These are phyloP conservation scores for Saccharomycopsis malanga DNA, from an alignment of 805 yeast species.

Conservation along the genomic window DNA sequence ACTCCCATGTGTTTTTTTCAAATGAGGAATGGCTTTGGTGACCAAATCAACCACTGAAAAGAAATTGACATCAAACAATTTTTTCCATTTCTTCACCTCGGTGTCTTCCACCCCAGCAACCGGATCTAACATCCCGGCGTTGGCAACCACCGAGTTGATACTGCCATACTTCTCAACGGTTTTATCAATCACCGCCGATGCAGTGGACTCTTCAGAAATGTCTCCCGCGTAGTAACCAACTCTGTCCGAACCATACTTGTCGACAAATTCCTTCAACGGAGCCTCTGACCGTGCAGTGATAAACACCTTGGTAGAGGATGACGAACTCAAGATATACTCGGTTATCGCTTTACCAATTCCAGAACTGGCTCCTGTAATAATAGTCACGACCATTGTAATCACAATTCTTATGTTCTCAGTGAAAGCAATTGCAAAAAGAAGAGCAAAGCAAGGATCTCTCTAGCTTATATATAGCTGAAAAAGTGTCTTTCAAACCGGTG, in stretches of 20 bases:
- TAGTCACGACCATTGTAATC: constrained; percentile 26
- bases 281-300: constrained; percentile 66
- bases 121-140: constrained; percentile 82
- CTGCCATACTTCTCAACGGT: constrained; percentile 47
- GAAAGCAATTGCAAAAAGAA: not conserved
- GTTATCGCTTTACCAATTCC: constrained; percentile 84
- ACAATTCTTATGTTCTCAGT: not conserved
- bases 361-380: constrained; percentile 42
- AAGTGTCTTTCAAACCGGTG: too few species aligned
- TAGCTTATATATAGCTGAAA: too few species aligned
- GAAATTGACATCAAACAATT: constrained; percentile 67
- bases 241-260: constrained; percentile 39
- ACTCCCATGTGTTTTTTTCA: constrained; percentile 49
- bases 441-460: too few species aligned
- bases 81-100: constrained; percentile 50
- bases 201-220: constrained; percentile 38
- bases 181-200: constrained; percentile 34
- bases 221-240: constrained; percentile 56
- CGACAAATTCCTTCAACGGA: constrained; percentile 37
- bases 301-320: constrained; percentile 40
- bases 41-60: constrained; percentile 66
- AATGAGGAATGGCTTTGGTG: constrained; percentile 45
- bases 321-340: constrained; percentile 36
- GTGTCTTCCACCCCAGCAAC: constrained; percentile 51
- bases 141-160: constrained; percentile 60